phyloP scores from a whole-genome alignment of 1,284 basidiomycete species.

The Leccinum ponderosum region DNA sequence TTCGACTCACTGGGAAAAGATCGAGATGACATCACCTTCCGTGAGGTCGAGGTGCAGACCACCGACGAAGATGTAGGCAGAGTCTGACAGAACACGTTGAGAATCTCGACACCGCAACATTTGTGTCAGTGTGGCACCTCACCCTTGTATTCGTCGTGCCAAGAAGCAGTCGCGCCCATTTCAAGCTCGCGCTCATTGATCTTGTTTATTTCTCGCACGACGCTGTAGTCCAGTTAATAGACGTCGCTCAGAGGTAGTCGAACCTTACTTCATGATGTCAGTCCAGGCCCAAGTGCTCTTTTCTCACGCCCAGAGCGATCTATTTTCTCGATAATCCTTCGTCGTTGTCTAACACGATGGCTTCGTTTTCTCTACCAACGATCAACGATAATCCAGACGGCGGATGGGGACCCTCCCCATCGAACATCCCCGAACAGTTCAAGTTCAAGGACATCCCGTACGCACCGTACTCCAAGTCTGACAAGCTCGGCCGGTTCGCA shows the following conservation, averaged over 20 bases:
- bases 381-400: conserved; percentile 83
- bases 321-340: conserved; percentile 18
- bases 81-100: conserved; percentile 54
- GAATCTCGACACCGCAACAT: background rate
- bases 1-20: conserved; percentile 91
- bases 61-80: conserved; percentile 93
- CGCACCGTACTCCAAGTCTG: conserved; percentile 96
- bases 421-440: conserved; percentile 75
- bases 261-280: conserved; percentile 67
- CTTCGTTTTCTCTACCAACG: conserved; percentile 73
- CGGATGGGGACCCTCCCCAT: conserved; percentile 79
- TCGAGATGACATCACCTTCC: conserved; percentile 96
- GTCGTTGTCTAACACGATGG: conserved; percentile 44
- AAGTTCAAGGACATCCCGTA: conserved; percentile 94
- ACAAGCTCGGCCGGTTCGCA: conserved; percentile 96
- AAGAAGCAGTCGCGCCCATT: conserved; percentile 75
- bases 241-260: background rate
- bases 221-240: conserved; percentile 47
- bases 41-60: conserved; percentile 86
- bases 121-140: conserved; percentile 16
- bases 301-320: conserved; percentile 45
- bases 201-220: conserved; percentile 89
- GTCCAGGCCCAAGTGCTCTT: conserved; percentile 22
- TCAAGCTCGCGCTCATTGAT: conserved; percentile 95
- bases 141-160: conserved; percentile 97